Evolutionary conservation across 345 rosid species (phyloP).

Genomic region (Heritiera fomes): DNA sequence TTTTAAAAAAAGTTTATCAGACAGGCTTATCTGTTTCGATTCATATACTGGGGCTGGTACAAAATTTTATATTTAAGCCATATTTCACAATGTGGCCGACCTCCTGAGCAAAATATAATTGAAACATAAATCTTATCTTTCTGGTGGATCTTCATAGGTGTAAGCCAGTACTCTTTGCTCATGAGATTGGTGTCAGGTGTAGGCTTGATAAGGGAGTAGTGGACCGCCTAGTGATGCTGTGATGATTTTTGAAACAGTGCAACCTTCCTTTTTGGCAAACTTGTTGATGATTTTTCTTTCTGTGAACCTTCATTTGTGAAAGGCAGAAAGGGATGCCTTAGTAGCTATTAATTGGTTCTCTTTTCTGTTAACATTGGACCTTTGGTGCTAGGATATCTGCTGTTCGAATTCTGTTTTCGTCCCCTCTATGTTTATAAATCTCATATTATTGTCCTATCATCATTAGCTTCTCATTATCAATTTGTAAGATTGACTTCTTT

Average conservation of each 20-base stretch:
- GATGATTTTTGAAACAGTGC: not conserved
- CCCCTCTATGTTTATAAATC: not conserved
- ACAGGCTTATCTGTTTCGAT: not conserved
- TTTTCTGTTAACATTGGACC: not conserved
- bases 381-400: conserved; percentile 5
- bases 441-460: not conserved
- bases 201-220: not conserved
- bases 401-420: not conserved
- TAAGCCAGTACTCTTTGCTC: not conserved
- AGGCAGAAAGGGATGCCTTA: not conserved
- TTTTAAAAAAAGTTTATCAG: not conserved
- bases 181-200: not conserved
- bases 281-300: not conserved
- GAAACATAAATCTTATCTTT: not conserved
- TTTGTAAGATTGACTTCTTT: conserved; percentile 11
- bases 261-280: not conserved
- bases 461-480: not conserved
- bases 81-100: not conserved
- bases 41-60: not conserved
- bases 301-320: not conserved
- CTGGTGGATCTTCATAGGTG: conserved; percentile 1
- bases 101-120: not conserved
- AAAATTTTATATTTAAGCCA: not conserved
- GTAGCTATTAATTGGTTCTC: not conserved
- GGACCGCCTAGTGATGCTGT: not conserved